Conservation (phyloP, 2,329 filamentous ascomycete genomes). For the Neobulgaria alba region DNA sequence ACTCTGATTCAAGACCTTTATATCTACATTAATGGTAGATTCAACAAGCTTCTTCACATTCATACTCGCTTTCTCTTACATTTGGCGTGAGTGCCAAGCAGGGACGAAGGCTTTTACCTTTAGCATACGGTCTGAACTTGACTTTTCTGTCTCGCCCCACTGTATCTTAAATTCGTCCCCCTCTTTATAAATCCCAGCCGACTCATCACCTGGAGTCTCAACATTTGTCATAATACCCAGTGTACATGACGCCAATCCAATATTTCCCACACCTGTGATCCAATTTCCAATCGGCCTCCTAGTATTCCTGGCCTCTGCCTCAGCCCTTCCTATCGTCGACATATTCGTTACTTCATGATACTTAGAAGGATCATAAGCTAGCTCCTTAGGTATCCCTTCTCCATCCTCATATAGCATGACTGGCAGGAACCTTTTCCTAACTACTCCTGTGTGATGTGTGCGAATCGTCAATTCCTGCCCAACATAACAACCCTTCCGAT, state of each 20-base stretch:
- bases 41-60: too few species aligned
- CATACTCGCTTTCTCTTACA: too few species aligned
- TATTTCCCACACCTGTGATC: conserved; percentile 69
- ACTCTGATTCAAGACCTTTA: neutral
- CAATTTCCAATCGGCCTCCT: conserved; percentile 71
- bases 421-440: conserved; percentile 82
- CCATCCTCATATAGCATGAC: conserved; percentile 58
- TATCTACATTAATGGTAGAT: neutral
- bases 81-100: conserved; percentile 46
- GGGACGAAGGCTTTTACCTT: conserved; percentile 76
- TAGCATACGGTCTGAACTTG: too few species aligned
- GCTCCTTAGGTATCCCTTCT: conserved; percentile 30
- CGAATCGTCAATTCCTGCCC: conserved; percentile 95
- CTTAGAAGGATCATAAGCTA: conserved; percentile 40
- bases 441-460: conserved; percentile 87
- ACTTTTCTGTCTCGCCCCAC: conserved; percentile 30
- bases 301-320: conserved; percentile 31
- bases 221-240: conserved; percentile 87
- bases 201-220: conserved; percentile 48
- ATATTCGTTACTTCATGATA: conserved; percentile 17
- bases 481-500: conserved; percentile 92
- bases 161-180: conserved; percentile 40
- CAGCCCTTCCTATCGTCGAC: too few species aligned
- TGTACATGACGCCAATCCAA: conserved; percentile 80
- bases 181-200: conserved; percentile 41